These are phyloP conservation scores for Arthrocladium fulminans DNA, from an alignment of 2,329 filamentous ascomycete genomes.

Conservation along the genomic window DNA sequence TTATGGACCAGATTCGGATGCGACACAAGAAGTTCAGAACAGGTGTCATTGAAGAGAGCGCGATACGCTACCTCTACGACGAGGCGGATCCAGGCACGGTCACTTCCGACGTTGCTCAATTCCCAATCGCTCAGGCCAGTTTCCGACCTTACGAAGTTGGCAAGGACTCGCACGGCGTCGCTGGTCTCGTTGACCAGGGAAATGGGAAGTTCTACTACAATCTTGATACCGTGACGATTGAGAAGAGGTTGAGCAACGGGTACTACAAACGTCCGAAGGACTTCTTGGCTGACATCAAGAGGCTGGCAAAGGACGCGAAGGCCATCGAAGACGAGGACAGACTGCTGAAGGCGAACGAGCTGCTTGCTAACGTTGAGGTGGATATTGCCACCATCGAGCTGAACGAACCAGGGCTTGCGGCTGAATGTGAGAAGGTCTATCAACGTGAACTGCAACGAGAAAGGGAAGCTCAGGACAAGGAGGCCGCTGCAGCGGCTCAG, in stretches of 20 bases:
- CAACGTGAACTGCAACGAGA: constrained; percentile 61
- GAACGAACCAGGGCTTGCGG: constrained; percentile 52
- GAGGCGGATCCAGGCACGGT: constrained; percentile 66
- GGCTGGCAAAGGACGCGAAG: constrained; percentile 74
- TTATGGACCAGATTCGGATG: constrained; percentile 93
- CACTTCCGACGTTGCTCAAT: constrained; percentile 50
- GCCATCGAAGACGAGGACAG: constrained; percentile 74
- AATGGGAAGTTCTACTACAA: constrained; percentile 91
- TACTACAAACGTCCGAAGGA: constrained; percentile 88
- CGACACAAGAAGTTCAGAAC: constrained; percentile 83
- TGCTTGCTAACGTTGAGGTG: constrained; percentile 87
- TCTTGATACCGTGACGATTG: constrained; percentile 81
- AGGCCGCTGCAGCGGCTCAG: constrained; percentile 36
- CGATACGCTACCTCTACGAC: constrained; percentile 73
- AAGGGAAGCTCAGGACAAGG: constrained; percentile 53
- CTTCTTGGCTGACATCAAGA: constrained; percentile 79
- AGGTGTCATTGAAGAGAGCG: constrained; percentile 63
- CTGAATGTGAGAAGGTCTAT: constrained; percentile 76
- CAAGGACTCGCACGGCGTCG: constrained; percentile 67
- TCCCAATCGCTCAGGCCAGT: constrained; percentile 47
- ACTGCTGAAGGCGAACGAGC: constrained; percentile 78
- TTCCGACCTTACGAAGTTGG: constrained; percentile 69
- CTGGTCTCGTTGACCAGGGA: constrained; percentile 64
- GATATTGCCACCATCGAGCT: constrained; percentile 71
- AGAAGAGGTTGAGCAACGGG: constrained; percentile 92